These are phyloP conservation scores for Colletotrichum cereale DNA, from an alignment of 2,329 filamentous ascomycete species.

Conservation along the genomic window DNA sequence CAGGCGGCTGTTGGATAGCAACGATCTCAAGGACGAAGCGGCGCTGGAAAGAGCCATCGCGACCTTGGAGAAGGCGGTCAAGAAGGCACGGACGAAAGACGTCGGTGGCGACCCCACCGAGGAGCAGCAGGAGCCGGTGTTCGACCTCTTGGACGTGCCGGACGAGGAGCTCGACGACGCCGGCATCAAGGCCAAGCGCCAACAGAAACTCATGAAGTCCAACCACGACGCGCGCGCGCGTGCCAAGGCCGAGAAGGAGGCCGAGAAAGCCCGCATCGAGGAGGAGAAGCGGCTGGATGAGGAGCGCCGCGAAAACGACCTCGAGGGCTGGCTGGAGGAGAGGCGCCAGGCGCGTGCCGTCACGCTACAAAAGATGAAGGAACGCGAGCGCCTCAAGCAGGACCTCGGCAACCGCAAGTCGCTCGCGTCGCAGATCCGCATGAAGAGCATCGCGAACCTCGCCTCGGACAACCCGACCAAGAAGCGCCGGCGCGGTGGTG, in stretches of 20 bases:
- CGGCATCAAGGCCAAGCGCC: slow-evolving; percentile 89
- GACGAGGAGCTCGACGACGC: slow-evolving; percentile 96
- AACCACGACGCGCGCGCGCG: slow-evolving; percentile 93
- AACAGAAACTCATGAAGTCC: slow-evolving; percentile 92
- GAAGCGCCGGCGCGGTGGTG: slow-evolving; percentile 86
- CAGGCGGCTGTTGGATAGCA: slow-evolving; percentile 85
- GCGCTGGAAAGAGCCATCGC: slow-evolving; percentile 87
- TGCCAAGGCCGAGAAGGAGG: slow-evolving; percentile 96
- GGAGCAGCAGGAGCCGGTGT: slow-evolving; percentile 85
- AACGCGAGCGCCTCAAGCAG: slow-evolving; percentile 91
- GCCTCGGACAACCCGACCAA: slow-evolving; percentile 89
- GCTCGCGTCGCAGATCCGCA: slow-evolving; percentile 93
- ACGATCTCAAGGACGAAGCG: slow-evolving; percentile 91
- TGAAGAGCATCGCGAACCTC: slow-evolving; percentile 97
- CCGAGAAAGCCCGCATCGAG: slow-evolving; percentile 84
- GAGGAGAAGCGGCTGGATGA: slow-evolving; percentile 88
- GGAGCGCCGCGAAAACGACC: slow-evolving; percentile 84
- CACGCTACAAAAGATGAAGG: slow-evolving; percentile 87
- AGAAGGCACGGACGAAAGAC: slow-evolving; percentile 92
- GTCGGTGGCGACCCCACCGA: slow-evolving; percentile 85
- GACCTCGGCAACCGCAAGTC: slow-evolving; percentile 98
- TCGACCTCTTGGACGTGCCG: slow-evolving; percentile 87
- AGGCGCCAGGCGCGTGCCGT: slow-evolving; percentile 79
- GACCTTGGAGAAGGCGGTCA: slow-evolving; percentile 91
- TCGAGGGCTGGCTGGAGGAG: slow-evolving; percentile 89